Evolutionary conservation across 805 yeast species (phyloP), one percentile per base, ranked within the genome.

Genomic region (Wickerhamomyces sydowiorum): DNA sequence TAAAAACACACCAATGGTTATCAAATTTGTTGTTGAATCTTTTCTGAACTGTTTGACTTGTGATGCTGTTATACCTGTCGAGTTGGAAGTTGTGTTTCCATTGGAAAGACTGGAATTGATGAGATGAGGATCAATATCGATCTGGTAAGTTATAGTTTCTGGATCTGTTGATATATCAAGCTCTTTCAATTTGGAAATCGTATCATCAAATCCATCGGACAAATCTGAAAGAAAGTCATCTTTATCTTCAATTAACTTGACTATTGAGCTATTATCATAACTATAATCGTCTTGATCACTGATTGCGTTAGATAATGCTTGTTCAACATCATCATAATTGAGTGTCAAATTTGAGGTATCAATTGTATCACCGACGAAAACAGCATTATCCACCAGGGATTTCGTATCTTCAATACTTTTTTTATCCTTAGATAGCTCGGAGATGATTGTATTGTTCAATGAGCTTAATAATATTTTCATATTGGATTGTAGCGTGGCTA

Each of bases 401-500:
- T 30, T 30, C 10, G 33, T 17, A 30, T n/a, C 22, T 60, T 78
- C 17, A 74, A 81, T 5, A 80, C 81, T 2, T 48, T 70, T 15
- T 66, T 78, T 32, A 69, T 78, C 42, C 63, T 70, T 7, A 66
- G 76, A 4, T 67, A 72, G 72, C 43, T 67, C 22, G 34, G 60
- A 17, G 72, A 72, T 10, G 82, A 69, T 36, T 22, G 33, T 14
- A 18, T 14, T 18, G 22, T 30, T 30, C 12, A 30, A 30, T 3
- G 22, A 3, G 7, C 18, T 30, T 21, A 30, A 30, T 5, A 17
- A 30, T 4, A 4, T 8, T 7, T 5, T 30, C 9, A 18, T 17
- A 3, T 30, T 18, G 5, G 14, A 3, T 30, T 30, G 33, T 18
- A 14, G 18, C 7, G 4, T 5, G 4, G 20, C 7, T 3, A 30